phyloP scores from a whole-genome alignment of 352 stramenopile genomes.

The Pythium chondricola region DNA sequence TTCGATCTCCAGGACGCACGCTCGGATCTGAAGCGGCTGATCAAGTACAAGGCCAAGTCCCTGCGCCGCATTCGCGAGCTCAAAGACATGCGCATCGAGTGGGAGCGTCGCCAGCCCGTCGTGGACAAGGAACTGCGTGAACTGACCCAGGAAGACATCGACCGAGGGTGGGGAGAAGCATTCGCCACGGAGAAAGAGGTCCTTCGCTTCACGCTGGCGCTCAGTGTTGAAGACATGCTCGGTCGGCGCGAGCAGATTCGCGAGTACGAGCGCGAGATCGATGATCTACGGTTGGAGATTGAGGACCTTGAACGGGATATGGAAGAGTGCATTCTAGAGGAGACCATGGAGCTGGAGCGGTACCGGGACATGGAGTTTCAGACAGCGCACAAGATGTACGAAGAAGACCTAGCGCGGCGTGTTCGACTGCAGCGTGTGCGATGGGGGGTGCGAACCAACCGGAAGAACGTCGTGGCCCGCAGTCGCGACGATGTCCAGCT shows the following conservation, averaged over 20 bases:
- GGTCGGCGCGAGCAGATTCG: conserved; percentile 48
- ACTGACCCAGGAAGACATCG: conserved; percentile 63
- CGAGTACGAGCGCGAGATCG: conserved; percentile 69
- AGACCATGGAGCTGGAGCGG: conserved; percentile 56
- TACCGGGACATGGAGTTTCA: conserved; percentile 55
- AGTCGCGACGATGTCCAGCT: conserved; percentile 32
- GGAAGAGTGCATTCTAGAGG: conserved; percentile 55
- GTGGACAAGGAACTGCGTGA: conserved; percentile 63
- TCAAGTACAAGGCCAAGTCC: conserved; percentile 72
- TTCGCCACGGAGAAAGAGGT: conserved; percentile 76
- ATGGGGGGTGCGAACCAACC: conserved; percentile 55
- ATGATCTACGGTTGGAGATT: conserved; percentile 59
- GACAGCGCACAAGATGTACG: conserved; percentile 37
- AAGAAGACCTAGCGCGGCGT: conserved; percentile 22
- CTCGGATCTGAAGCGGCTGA: conserved; percentile 52
- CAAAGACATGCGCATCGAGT: conserved; percentile 74
- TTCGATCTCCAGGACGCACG: conserved; percentile 65
- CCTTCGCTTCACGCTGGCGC: conserved; percentile 54
- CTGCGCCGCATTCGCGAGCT: conserved; percentile 67
- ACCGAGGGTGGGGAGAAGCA: conserved; percentile 70
- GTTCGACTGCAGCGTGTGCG: conserved; percentile 55
- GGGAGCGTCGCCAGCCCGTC: conserved; percentile 63
- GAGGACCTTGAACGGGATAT: conserved; percentile 77
- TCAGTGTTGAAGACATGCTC: conserved; percentile 76
- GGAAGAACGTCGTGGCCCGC: conserved; percentile 40